A percentile compares a stretch with the other conserved stretches of the same genome.
These are phyloP conservation scores for Barbatosphaeria neglecta DNA, from an alignment of 495 filamentous ascomycete genomes.

Conservation along the genomic window DNA sequence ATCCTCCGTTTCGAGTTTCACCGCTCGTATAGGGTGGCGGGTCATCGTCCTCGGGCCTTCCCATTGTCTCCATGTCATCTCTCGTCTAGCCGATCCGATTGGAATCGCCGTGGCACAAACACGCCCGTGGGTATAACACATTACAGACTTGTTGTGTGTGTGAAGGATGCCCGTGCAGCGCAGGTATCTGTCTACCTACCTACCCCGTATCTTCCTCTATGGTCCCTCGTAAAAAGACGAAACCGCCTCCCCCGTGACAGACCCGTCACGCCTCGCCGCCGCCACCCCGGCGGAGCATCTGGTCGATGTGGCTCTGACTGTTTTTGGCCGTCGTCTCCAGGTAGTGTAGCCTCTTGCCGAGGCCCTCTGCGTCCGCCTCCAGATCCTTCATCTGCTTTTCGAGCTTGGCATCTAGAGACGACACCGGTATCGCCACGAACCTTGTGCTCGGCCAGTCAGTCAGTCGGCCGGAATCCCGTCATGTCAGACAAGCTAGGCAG, in stretches of 20 bases:
- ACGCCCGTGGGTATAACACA: neutral
- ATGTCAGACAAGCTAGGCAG: too few relatives aligned
- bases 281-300: slow-evolving; percentile 43
- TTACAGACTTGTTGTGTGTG: too few relatives aligned
- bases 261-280: neutral
- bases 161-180: too few relatives aligned
- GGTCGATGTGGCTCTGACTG: slow-evolving; percentile 76
- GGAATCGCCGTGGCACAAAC: neutral
- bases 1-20: too few relatives aligned
- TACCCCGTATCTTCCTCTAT: neutral
- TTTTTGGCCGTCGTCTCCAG: slow-evolving; percentile 93
- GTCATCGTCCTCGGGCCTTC: too few relatives aligned
- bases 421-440: slow-evolving; percentile 73
- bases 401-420: slow-evolving; percentile 63
- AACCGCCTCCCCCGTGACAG: neutral
- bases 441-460: slow-evolving; percentile 37
- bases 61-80: neutral
- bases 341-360: slow-evolving; percentile 87
- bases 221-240: too few relatives aligned
- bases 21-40: too few relatives aligned
- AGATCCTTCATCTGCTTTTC: slow-evolving; percentile 62
- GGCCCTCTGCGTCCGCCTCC: slow-evolving; percentile 60
- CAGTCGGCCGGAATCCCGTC: too few relatives aligned
- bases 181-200: too few relatives aligned
- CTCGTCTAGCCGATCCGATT: neutral